These are phyloP conservation scores for Saussurea involucrata DNA, from an alignment of 129 eudicot species.

Conservation along the genomic window DNA sequence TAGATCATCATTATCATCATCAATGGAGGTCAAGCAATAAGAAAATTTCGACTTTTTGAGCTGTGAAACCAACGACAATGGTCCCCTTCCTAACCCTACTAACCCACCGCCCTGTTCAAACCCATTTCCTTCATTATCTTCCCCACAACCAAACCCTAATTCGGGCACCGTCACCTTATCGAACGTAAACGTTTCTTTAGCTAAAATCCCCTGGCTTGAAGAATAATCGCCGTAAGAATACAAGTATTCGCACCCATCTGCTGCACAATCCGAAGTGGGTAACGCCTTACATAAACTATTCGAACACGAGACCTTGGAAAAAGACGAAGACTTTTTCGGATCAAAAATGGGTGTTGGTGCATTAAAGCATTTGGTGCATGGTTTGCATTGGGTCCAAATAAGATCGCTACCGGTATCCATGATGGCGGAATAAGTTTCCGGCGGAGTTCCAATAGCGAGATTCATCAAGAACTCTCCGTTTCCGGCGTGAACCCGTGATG, in stretches of 20 bases:
- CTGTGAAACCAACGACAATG: constrained; percentile 75
- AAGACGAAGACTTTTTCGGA: constrained; percentile 64
- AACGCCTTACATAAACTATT: constrained; percentile 50
- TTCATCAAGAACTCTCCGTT: constrained; percentile 84
- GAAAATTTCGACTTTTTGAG: constrained; percentile 65
- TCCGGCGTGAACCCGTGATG: constrained; percentile 57
- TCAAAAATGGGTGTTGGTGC: constrained; percentile 72
- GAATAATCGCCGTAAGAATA: constrained; percentile 82
- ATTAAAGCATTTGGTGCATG: constrained; percentile 67
- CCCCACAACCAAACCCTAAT: constrained; percentile 82
- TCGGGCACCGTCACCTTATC: constrained; percentile 41
- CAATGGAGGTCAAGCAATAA: constrained; percentile 70
- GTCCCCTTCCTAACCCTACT: constrained; percentile 87
- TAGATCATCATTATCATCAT: constrained; percentile 30
- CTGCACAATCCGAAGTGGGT: constrained; percentile 41
- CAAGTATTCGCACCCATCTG: constrained; percentile 52
- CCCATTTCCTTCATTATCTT: constrained; percentile 69
- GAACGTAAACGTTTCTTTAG: constrained; percentile 66
- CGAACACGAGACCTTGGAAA: constrained; percentile 45
- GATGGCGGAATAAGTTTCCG: constrained; percentile 50
- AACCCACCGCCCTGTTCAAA: constrained; percentile 79
- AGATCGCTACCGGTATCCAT: constrained; percentile 91
- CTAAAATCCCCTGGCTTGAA: constrained; percentile 60
- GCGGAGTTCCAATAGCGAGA: constrained; percentile 74
- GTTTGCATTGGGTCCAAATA: constrained; percentile 87